phyloP scores from a whole-genome alignment of 2,329 filamentous ascomycete genomes.

The Balansia obtecta region DNA sequence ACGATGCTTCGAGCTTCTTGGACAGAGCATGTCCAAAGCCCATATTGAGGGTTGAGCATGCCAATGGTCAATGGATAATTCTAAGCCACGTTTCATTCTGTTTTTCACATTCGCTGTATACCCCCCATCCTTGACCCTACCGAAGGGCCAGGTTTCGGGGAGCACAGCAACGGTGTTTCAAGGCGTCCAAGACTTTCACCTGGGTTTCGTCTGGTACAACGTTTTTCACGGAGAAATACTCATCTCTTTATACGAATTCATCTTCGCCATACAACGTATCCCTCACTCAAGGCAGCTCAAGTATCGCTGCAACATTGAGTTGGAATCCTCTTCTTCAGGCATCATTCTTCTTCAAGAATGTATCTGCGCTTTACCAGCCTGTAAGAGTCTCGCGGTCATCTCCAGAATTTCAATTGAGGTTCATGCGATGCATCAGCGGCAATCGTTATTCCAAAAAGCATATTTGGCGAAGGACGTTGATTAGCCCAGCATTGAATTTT shows the following conservation, averaged over 20 bases:
- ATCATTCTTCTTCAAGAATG: background rate
- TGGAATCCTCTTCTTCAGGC: background rate
- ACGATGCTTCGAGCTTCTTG: conserved; percentile 76
- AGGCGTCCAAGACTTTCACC: conserved; percentile 3
- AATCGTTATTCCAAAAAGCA: conserved; percentile 20
- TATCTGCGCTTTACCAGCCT: background rate
- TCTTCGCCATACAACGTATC: background rate
- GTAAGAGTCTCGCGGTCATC: background rate
- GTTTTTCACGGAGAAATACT: background rate
- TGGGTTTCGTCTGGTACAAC: background rate
- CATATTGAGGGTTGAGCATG: conserved; percentile 61
- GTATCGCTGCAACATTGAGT: background rate
- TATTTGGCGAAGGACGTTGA: conserved; percentile 17
- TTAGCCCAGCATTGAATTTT: conserved; percentile 13
- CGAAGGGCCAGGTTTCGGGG: background rate
- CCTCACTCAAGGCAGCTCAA: background rate
- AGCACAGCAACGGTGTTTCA: conserved; percentile 3
- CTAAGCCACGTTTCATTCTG: no score
- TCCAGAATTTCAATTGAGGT: background rate
- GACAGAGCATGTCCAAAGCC: conserved; percentile 61
- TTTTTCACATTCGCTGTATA: background rate
- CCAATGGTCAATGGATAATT: background rate
- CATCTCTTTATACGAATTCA: background rate
- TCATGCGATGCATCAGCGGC: background rate
- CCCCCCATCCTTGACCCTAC: background rate